phyloP scores from a whole-genome alignment of 495 filamentous ascomycete species.

The Talaromyces adpressus region DNA sequence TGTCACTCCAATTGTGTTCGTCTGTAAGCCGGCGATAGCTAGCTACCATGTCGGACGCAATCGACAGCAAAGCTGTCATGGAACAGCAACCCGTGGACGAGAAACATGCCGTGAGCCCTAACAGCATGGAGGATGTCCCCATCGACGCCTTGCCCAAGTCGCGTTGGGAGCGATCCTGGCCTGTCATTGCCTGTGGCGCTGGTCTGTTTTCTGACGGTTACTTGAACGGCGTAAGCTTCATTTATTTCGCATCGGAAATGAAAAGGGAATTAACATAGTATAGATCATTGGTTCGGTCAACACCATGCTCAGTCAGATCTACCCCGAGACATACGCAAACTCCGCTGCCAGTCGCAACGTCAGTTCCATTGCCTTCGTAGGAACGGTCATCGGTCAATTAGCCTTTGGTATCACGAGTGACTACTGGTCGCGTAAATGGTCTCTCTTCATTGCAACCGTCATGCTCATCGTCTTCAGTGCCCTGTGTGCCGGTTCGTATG shows the following conservation, averaged over 20 bases:
- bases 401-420: constrained; percentile 78
- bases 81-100: constrained; percentile 2
- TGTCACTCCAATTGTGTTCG: background rate
- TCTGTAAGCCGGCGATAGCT: background rate
- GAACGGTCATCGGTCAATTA: constrained; percentile 80
- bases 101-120: background rate
- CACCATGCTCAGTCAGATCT: constrained; percentile 60
- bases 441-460: constrained; percentile 70
- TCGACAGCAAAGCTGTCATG: background rate
- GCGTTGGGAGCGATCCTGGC: constrained; percentile 57
- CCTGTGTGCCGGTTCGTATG: constrained; percentile 71
- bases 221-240: constrained; percentile 60
- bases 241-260: too few relatives aligned
- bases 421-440: constrained; percentile 75
- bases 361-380: constrained; percentile 75
- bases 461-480: constrained; percentile 81
- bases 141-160: constrained; percentile 36
- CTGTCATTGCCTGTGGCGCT: constrained; percentile 75
- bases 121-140: constrained; percentile 19
- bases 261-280: too few relatives aligned
- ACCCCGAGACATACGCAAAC: constrained; percentile 52
- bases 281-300: constrained; percentile 79
- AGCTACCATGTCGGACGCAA: constrained; percentile 1
- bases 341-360: constrained; percentile 66
- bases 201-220: constrained; percentile 90